These are phyloP conservation scores for Fusarium mundagurra DNA, from an alignment of 2,329 filamentous ascomycete genomes.

Conservation along the genomic window DNA sequence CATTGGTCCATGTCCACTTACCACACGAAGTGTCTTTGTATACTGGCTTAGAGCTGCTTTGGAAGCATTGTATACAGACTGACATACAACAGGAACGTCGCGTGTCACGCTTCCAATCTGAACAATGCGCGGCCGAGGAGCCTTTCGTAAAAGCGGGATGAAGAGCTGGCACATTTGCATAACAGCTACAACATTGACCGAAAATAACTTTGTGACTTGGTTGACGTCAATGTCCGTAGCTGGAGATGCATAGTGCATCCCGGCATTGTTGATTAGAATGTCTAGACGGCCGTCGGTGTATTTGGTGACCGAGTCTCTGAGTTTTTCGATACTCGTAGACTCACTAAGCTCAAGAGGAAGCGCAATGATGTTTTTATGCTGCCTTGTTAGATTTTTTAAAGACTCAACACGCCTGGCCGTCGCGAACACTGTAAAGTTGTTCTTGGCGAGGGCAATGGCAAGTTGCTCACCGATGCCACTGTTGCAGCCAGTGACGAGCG, in stretches of 20 bases:
- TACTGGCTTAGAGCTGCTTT: background rate
- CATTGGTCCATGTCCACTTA: no score
- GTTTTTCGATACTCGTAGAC: rapidly evolving
- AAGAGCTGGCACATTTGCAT: background rate
- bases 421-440: background rate
- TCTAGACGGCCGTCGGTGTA: background rate
- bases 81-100: background rate
- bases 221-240: background rate
- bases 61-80: background rate
- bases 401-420: background rate
- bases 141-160: rapidly evolving
- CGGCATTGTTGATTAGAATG: background rate
- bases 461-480: background rate
- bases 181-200: background rate
- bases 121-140: background rate
- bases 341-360: background rate
- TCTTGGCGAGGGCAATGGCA: background rate
- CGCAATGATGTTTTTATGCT: background rate
- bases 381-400: rapidly evolving
- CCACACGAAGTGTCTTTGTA: background rate
- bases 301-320: background rate
- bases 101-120: background rate
- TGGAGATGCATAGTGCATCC: background rate
- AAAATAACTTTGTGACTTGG: background rate
- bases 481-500: background rate